Conservation (phyloP, 768 basidiomycete species). For the Kwoniella pini region DNA sequence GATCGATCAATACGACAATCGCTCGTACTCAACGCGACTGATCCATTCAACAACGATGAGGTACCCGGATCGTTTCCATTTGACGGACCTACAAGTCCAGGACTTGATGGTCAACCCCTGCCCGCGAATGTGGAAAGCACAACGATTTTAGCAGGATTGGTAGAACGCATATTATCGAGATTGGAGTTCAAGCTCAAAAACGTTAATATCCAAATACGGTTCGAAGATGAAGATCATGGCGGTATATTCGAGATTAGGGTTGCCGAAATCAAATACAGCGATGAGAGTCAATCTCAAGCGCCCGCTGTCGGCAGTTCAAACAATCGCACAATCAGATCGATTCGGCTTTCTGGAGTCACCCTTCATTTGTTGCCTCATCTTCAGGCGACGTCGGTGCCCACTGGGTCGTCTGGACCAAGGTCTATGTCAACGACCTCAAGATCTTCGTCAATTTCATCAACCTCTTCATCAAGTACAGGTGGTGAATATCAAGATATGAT, state of each 20-base stretch:
- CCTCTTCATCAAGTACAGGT: conserved; percentile 17
- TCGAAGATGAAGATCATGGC: conserved; percentile 23
- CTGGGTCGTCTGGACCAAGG: not conserved
- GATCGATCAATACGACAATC: conserved; percentile 68
- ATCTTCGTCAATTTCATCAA: conserved; percentile 29
- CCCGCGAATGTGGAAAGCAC: conserved; percentile 43
- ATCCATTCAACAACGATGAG: conserved; percentile 37
- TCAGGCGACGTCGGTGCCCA: not conserved
- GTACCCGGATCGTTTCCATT: conserved; percentile 42
- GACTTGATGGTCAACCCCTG: conserved; percentile 8
- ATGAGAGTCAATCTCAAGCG: conserved; percentile 26
- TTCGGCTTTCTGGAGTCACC: conserved; percentile 27
- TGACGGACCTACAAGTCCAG: conserved; percentile 7
- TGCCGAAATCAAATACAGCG: conserved; percentile 40
- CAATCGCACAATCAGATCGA: conserved; percentile 18
- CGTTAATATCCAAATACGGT: conserved; percentile 40
- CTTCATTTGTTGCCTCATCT: conserved; percentile 28
- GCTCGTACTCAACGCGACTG: conserved; percentile 37
- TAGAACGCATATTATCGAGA: conserved; percentile 53
- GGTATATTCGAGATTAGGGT: conserved; percentile 43
- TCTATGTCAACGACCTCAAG: conserved; percentile 22
- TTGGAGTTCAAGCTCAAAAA: conserved; percentile 48
- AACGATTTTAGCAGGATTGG: conserved; percentile 52
- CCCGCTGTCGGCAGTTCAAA: conserved; percentile 8
- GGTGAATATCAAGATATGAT: conserved; percentile 49